Conservation (phyloP, 805 yeast species). For the Kluyveromyces siamensis region DNA sequence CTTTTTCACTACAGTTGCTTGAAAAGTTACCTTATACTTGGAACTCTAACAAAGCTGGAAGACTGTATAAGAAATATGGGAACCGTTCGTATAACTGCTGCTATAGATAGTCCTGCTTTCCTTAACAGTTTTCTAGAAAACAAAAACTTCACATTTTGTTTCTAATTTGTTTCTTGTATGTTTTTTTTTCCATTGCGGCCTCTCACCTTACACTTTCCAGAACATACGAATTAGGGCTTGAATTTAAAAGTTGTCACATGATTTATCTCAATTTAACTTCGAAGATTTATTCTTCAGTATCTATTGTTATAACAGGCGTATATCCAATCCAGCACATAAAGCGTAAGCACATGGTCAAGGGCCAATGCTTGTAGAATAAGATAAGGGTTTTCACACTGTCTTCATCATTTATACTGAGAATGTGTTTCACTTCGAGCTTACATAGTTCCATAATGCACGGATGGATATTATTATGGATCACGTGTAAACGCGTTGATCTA, state of each 20-base stretch:
- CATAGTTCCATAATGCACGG: neutral
- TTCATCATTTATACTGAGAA: neutral
- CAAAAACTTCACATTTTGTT: neutral
- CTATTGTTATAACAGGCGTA: no score
- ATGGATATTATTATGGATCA: neutral
- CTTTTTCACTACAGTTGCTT: neutral
- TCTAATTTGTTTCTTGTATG: slow-evolving; percentile 14
- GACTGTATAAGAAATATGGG: neutral
- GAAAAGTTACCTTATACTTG: no score
- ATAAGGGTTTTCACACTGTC: no score
- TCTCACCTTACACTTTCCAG: neutral
- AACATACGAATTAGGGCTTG: neutral
- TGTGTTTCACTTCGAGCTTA: neutral
- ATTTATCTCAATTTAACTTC: no score
- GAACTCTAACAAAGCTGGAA: neutral
- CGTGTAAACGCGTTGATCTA: neutral
- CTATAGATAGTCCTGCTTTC: no score
- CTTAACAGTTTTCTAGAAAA: no score
- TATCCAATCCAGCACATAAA: neutral
- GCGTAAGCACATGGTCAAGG: neutral
- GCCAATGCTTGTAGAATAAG: no score
- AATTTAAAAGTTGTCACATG: neutral
- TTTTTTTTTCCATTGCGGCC: neutral
- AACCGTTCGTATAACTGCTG: no score
- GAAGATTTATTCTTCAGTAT: no score